phyloP scores from a whole-genome alignment of 2,329 filamentous ascomycete genomes.

The Rasamsonia emersonii region DNA sequence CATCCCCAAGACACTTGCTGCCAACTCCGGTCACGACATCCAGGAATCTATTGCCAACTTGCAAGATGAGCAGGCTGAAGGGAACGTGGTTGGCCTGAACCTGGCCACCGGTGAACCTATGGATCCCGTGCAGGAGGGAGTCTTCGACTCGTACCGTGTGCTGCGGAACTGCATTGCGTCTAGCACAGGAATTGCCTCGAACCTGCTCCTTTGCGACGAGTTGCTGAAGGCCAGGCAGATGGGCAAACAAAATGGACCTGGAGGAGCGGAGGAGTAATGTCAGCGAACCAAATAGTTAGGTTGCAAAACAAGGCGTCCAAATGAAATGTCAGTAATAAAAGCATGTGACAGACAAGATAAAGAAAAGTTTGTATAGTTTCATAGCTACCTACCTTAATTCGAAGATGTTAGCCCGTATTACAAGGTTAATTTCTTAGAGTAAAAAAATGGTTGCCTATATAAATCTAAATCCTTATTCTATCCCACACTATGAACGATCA shows the following conservation, averaged over 20 bases:
- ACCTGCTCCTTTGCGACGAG: conserved; percentile 91
- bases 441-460: too few relatives aligned
- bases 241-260: conserved; percentile 44
- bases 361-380: conserved; percentile 1
- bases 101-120: conserved; percentile 82
- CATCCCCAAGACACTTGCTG: conserved; percentile 94
- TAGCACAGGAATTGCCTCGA: conserved; percentile 88
- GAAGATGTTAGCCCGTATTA: too few relatives aligned
- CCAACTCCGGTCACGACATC: conserved; percentile 92
- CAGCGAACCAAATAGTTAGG: too few relatives aligned
- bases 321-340: too few relatives aligned
- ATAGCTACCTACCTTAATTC: too few relatives aligned
- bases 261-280: conserved; percentile 36
- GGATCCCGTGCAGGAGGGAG: conserved; percentile 85
- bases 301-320: too few relatives aligned
- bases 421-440: too few relatives aligned
- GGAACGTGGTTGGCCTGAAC: conserved; percentile 78
- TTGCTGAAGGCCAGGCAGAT: conserved; percentile 97
- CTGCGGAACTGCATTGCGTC: conserved; percentile 89
- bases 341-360: conserved; percentile 1
- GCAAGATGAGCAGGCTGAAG: conserved; percentile 77
- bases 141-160: conserved; percentile 95
- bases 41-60: conserved; percentile 85
- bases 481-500: too few relatives aligned
- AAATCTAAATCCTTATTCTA: too few relatives aligned